phyloP scores from a whole-genome alignment of 192 early-diverging fungal species.

The Coemansia sp. region DNA sequence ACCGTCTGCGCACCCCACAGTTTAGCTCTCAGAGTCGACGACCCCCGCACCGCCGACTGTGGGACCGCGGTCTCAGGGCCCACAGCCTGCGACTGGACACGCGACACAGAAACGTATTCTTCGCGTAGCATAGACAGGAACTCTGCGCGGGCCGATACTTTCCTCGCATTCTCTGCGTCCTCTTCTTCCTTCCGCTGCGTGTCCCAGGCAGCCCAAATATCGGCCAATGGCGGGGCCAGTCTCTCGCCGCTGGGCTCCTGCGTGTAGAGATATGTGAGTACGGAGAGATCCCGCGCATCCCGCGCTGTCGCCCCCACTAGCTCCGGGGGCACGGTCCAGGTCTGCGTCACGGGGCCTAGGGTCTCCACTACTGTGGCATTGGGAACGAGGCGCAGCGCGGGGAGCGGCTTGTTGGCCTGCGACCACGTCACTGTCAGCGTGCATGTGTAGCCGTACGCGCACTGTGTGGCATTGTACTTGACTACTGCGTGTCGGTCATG shows the following conservation, averaged over 20 bases:
- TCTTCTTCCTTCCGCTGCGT: neutral
- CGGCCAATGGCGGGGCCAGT: conserved; percentile 18
- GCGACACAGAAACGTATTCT: neutral
- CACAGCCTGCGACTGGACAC: neutral
- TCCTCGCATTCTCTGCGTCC: neutral
- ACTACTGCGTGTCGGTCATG: conserved; percentile 18
- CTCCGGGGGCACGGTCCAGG: conserved; percentile 16
- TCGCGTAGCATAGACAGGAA: conserved; percentile 19
- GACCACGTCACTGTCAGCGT: conserved; percentile 16
- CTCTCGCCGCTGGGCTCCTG: neutral
- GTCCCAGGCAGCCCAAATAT: conserved; percentile 27
- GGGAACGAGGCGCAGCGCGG: neutral
- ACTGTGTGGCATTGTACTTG: neutral
- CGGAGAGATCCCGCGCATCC: conserved; percentile 17
- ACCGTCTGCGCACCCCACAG: conserved; percentile 15
- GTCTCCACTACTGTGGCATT: neutral
- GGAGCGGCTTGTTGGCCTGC: neutral
- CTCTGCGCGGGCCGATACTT: neutral
- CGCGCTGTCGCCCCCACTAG: conserved; percentile 9
- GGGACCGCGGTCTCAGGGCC: neutral
- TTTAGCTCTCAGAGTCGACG: neutral
- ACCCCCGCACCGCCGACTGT: neutral
- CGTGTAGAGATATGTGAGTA: conserved; percentile 23
- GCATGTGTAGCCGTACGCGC: conserved; percentile 1
- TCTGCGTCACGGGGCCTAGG: conserved; percentile 6